Percentiles rank a stretch among this genome's conserved stretches.
phyloP scores from a whole-genome alignment of 2,329 filamentous ascomycete genomes.

The Xylaria sp. region DNA sequence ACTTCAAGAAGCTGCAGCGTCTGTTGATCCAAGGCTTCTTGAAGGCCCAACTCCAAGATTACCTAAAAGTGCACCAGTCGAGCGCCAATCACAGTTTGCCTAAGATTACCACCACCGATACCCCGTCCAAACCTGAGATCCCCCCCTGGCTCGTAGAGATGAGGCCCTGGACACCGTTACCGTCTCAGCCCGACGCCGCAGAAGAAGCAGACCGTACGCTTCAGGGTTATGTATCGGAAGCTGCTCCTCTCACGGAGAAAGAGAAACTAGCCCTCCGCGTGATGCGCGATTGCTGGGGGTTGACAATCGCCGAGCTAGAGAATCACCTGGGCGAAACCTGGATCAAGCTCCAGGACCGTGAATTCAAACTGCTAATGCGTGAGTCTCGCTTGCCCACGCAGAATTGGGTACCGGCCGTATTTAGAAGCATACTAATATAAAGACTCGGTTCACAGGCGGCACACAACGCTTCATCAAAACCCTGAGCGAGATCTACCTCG shows the following conservation, averaged over 20 bases:
- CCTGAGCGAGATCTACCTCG: constrained; percentile 48
- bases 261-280: constrained; percentile 55
- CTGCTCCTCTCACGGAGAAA: constrained; percentile 54
- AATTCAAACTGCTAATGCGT: constrained; percentile 61
- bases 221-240: constrained; percentile 47
- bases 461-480: constrained; percentile 51
- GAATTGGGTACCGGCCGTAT: not conserved
- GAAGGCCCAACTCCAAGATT: constrained; percentile 56
- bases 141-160: constrained; percentile 56
- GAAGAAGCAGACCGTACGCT: constrained; percentile 41
- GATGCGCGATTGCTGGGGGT: constrained; percentile 61
- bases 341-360: constrained; percentile 53
- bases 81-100: not conserved
- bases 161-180: constrained; percentile 57
- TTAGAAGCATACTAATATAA: not conserved
- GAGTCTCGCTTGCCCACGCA: constrained; percentile 40
- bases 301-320: constrained; percentile 60
- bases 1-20: constrained; percentile 57
- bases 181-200: constrained; percentile 24
- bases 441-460: constrained; percentile 47
- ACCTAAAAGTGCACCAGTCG: constrained; percentile 48
- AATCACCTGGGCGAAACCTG: constrained; percentile 56
- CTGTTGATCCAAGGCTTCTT: constrained; percentile 60
- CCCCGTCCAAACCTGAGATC: constrained; percentile 24
- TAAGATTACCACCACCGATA: constrained; percentile 5